Conservation (phyloP, 306 rosid genomes). For the Heteromeles arbutifolia region DNA sequence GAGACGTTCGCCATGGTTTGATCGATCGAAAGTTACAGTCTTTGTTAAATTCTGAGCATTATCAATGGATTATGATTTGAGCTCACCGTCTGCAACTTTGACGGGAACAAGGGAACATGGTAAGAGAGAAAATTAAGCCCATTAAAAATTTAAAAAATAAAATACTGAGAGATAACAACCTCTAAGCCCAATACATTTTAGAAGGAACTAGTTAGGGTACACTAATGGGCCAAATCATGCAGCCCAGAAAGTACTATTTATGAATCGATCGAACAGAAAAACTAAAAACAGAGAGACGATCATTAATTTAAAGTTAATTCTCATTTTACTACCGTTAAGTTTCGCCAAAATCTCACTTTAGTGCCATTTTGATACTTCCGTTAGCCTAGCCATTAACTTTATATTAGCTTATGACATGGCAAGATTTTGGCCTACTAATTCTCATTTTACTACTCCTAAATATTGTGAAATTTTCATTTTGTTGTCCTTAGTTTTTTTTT, state of each 20-base stretch:
- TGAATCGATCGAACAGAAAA: not conserved
- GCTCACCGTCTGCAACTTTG: not conserved
- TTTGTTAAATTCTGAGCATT: not conserved
- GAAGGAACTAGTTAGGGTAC: not conserved
- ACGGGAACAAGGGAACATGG: not conserved
- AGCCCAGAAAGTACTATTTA: not conserved
- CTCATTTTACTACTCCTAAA: too few species aligned
- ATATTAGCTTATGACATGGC: too few species aligned
- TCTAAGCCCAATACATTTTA: not conserved
- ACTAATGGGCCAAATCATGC: not conserved
- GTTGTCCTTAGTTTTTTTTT: too few species aligned
- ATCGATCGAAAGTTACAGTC: not conserved
- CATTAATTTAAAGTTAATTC: too few species aligned
- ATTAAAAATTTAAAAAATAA: not conserved
- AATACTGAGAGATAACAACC: not conserved
- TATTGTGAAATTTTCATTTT: too few species aligned
- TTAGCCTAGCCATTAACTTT: too few species aligned
- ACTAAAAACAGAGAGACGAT: too few species aligned
- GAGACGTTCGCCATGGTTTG: conserved; percentile 74
- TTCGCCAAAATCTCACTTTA: too few species aligned
- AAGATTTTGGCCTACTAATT: too few species aligned
- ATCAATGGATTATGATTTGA: not conserved
- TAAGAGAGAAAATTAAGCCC: too few species aligned
- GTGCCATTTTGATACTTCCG: too few species aligned
- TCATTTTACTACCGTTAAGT: too few species aligned